A percentile compares a stretch with the other conserved stretches of the same genome.
These are phyloP conservation scores for Pyrenophora seminiperda DNA, from an alignment of 2,329 filamentous ascomycete species.

Conservation along the genomic window DNA sequence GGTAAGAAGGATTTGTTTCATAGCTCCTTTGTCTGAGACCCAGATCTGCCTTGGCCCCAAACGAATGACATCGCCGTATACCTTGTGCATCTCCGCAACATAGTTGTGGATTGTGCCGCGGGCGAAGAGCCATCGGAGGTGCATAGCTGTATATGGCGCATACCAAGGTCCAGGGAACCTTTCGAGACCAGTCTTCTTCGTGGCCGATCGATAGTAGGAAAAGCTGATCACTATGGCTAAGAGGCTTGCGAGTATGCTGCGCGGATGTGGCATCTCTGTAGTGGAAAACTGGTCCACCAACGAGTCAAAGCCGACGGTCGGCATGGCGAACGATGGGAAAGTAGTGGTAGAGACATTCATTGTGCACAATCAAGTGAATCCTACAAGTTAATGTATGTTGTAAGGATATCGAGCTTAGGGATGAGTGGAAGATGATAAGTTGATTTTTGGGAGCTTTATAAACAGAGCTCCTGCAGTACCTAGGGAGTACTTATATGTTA, in stretches of 20 bases:
- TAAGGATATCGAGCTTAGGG: too few relatives aligned
- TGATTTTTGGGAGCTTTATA: too few relatives aligned
- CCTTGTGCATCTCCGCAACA: conserved; percentile 2
- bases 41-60: conserved; percentile 3
- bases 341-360: conserved; percentile 1
- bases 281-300: not conserved
- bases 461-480: too few relatives aligned
- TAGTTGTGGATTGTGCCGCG: conserved; percentile 2
- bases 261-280: not conserved
- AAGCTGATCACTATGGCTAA: not conserved
- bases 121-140: conserved; percentile 5
- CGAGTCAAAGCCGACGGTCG: not conserved
- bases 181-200: conserved; percentile 2
- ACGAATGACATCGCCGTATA: conserved; percentile 2
- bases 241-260: not conserved
- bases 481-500: too few relatives aligned
- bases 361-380: not conserved
- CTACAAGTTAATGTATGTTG: too few relatives aligned
- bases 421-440: too few relatives aligned
- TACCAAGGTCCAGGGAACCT: conserved; percentile 4
- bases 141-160: conserved; percentile 5
- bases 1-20: conserved; percentile 3
- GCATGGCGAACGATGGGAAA: conserved; percentile 1
- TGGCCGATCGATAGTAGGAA: not conserved
- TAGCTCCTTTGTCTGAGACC: conserved; percentile 3